Base-by-base conservation (phyloP, 176 grass and related monocot genomes). In the Phoenix dactylifera region DNA sequence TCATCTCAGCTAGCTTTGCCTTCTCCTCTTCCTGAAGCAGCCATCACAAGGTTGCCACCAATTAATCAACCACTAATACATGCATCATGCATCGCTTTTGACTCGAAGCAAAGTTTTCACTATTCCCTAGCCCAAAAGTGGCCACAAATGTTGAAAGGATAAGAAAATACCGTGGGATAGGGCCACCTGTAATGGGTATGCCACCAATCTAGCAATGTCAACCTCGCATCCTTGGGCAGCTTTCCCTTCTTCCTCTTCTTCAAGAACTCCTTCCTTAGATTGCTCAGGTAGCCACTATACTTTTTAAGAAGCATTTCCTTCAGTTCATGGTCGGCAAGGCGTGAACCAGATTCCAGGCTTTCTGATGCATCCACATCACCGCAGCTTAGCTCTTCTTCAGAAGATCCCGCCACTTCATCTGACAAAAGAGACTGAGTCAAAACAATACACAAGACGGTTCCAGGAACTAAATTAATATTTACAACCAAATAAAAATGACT, bases 171-270 rank as follows among this genome's bases (percentile, higher is more conserved):
- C 18, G 60, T 63, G 12, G 60, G 60, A 50, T 63, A 63, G 1
- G 60, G 60, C 60, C 60, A 63, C 49, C 60, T 63, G 35, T 49
- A 50, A 63, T 63, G 60, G 60, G 3, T 16, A 4, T 63, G 44
- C 60, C 60, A 63, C 60, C 60, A 63, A 19, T 63, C 60, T 23
- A 63, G 22, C 4, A 63, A 22, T 15, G 60, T 49, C 32, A 63
- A 63, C 30, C 39, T 49, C 18, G 60, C 60, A 50, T 63, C 60
- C 60, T 63, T 63, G 4, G 60, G 60, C 0, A 63, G 60, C 32
- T 63, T 63, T 15, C 60, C 60, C 35, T 63, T 63, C 39, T 63
- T 63, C 30, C 60, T 63, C 60, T 63, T 63, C 19, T 63, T 63
- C 18, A 63, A 49, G 39, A 63, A 63, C 16, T 63, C 60, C 18